Percentiles rank a stretch among this genome's conserved stretches.
phyloP scores from a whole-genome alignment of 305 asterid genomes.

The Euphrasia arctica region DNA sequence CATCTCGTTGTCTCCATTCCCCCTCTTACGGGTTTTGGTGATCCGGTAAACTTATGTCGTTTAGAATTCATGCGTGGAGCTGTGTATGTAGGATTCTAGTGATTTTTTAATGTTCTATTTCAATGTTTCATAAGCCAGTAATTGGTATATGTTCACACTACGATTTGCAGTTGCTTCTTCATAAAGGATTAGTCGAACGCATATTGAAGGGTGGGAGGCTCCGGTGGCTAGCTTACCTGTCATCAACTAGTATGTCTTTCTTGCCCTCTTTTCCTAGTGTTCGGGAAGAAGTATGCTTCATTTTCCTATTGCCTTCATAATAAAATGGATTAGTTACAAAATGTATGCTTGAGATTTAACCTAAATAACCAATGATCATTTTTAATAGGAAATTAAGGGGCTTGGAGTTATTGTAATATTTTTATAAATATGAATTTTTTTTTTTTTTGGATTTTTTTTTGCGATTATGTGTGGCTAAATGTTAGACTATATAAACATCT shows the following conservation, averaged over 20 bases:
- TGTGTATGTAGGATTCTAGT: neutral
- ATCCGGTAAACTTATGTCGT: conserved; percentile 53
- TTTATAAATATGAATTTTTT: no score
- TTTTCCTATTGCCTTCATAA: conserved; percentile 3
- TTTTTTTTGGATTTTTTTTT: no score
- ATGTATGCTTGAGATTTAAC: no score
- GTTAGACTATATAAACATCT: no score
- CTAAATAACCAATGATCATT: no score
- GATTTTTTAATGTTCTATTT: neutral
- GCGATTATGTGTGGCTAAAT: no score
- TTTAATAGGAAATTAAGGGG: no score
- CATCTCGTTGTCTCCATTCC: conserved; percentile 77
- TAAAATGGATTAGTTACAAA: neutral
- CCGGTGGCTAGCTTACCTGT: conserved; percentile 73
- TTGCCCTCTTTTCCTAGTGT: neutral
- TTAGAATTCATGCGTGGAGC: neutral
- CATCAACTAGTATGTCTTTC: conserved; percentile 70
- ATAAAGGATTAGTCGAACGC: conserved; percentile 40
- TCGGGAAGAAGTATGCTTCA: neutral
- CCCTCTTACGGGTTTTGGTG: conserved; percentile 55
- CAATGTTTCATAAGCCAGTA: neutral
- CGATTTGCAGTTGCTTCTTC: conserved; percentile 53
- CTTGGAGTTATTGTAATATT: no score
- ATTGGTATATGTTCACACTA: conserved; percentile 6
- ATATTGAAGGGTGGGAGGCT: conserved; percentile 56